Conservation (phyloP, 2,329 filamentous ascomycete genomes). For the Paecilomyces variotii region DNA sequence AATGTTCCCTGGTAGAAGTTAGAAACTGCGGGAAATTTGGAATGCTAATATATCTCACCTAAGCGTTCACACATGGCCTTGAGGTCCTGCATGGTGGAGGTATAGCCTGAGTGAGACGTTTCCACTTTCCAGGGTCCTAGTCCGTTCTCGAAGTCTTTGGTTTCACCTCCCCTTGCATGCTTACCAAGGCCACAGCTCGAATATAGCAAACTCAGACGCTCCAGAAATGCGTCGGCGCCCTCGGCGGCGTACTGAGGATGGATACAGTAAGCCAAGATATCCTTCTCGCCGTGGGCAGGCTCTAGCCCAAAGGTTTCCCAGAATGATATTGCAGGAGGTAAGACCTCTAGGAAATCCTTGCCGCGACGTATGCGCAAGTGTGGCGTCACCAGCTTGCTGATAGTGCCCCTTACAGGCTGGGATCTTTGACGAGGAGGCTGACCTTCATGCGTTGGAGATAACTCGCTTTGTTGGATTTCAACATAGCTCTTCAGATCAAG, state of each 20-base stretch:
- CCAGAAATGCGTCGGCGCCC: conserved; percentile 44
- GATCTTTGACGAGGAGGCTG: conserved; percentile 12
- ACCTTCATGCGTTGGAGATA: conserved; percentile 4
- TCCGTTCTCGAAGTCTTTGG: conserved; percentile 31
- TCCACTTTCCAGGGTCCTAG: conserved; percentile 28
- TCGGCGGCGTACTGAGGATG: conserved; percentile 43
- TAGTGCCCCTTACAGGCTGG: conserved; percentile 24
- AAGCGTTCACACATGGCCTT: conserved; percentile 27
- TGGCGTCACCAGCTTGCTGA: conserved; percentile 41
- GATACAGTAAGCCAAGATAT: conserved; percentile 51
- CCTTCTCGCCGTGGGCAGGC: conserved; percentile 48
- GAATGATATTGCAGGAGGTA: conserved; percentile 50
- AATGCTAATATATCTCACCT: conserved; percentile 17
- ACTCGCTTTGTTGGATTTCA: conserved; percentile 22
- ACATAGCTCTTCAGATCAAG: conserved; percentile 30
- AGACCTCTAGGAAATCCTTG: conserved; percentile 45
- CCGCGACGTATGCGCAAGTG: conserved; percentile 48
- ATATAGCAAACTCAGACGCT: conserved; percentile 47
- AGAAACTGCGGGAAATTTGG: conserved; percentile 4
- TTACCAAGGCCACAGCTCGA: conserved; percentile 50
- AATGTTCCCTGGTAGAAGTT: conserved; percentile 21
- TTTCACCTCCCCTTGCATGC: conserved; percentile 38
- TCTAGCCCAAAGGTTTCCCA: conserved; percentile 55
- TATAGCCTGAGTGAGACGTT: conserved; percentile 20
- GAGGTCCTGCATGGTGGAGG: conserved; percentile 26